Percentiles rank a stretch among this genome's conserved stretches.
These are phyloP conservation scores for Marasmius sp. DNA, from an alignment of 1,284 basidiomycete genomes.

Conservation along the genomic window DNA sequence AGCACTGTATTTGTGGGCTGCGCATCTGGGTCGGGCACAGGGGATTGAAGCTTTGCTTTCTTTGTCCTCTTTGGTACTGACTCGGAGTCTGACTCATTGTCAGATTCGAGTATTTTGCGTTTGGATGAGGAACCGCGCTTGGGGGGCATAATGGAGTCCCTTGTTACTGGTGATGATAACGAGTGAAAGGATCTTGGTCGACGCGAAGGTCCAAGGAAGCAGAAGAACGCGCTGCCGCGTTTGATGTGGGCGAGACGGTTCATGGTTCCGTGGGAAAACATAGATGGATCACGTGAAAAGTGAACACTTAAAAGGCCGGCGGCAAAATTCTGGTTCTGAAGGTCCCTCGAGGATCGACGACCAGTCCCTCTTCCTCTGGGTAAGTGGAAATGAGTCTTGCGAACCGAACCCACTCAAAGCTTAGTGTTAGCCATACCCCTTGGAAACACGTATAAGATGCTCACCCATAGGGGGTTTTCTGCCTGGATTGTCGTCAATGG, in stretches of 20 bases:
- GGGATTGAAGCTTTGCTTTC: constrained; percentile 20
- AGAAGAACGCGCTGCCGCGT: neutral
- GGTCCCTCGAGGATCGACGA: neutral
- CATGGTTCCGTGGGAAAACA: too few species aligned
- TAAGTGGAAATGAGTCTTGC: neutral
- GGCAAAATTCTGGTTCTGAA: neutral
- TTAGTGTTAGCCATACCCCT: neutral
- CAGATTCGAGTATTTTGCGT: constrained; percentile 28
- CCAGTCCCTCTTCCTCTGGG: neutral
- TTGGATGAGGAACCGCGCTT: constrained; percentile 32
- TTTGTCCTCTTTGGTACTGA: constrained; percentile 24
- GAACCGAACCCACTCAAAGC: neutral
- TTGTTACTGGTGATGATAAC: neutral
- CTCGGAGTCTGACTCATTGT: constrained; percentile 18
- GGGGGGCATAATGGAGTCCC: constrained; percentile 29
- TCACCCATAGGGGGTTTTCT: constrained; percentile 57
- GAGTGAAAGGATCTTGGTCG: neutral
- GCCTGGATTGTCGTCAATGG: constrained; percentile 63
- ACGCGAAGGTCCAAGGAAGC: neutral
- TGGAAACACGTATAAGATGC: constrained; percentile 35
- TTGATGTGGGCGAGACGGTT: neutral
- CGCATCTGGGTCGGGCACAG: constrained; percentile 12
- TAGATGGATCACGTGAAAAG: neutral
- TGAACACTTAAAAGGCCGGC: neutral
- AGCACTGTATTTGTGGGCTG: constrained; percentile 75